Evolutionary conservation across 441 rosid species (phyloP), one percentile per base, ranked within the genome.

Genomic region (Isatis lusitanica): DNA sequence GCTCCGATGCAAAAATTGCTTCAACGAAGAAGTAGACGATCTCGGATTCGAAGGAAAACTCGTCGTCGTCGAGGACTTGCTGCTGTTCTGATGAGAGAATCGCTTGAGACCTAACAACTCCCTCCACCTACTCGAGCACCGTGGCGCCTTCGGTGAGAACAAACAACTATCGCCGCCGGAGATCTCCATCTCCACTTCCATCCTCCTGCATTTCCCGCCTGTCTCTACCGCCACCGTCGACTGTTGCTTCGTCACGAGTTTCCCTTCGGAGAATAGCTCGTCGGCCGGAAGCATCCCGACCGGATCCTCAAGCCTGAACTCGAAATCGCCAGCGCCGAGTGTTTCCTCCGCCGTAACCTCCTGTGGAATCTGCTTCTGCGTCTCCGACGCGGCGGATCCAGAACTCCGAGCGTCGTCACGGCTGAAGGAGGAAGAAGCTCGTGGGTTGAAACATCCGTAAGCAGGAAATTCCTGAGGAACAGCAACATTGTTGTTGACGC

Each of bases 91-190:
- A 26, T 85, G 93, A 65, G 85, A 83, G 18, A 86, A 79, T 72
- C 83, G 87, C 66, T 85, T 94, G 2, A 94, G 74, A 2, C 99
- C 94, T 60, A 94, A 74, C 10, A 94, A 71, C 74, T 90, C 98
- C 80, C 76, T 90, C 99, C 97, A 94, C n/a, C 97, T 82, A 66
- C 99, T 86, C 1, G 98, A 92, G 52, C 97, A 90, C 65, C 92
- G 60, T 0, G 96, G 97, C 1, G 97, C 97, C 47, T 90, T 94
- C 0, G 94, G 94, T 1, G 97, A 90, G 68, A 88, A 88, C 60
- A 82, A 65, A 52, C 68, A 80, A 30, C 73, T 60, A 62, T 91
- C 94, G 15, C 71, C 70, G 2, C 81, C 59, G 0, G 86, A 75
- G 24, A 83, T 68, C 38, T 83, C 90, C 80, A 75, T 57, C 55